Evolutionary conservation across 2,329 filamentous ascomycete genomes (phyloP), one percentile per base, ranked within the genome.

Genomic region (Sporothrix sp.): DNA sequence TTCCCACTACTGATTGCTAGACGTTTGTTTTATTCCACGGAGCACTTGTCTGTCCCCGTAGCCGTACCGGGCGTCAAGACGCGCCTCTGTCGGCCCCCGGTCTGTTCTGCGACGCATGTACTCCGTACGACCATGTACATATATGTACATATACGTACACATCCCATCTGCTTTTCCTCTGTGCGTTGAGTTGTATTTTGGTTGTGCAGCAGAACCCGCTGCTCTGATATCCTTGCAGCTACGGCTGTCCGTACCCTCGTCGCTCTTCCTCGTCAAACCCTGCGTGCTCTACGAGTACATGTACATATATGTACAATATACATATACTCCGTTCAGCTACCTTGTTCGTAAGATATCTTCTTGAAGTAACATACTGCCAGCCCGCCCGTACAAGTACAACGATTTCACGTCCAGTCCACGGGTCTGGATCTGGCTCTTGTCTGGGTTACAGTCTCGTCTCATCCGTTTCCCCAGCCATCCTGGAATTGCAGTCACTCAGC

Each of bases 381-480:
- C 14, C 32, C 28, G 36, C 27, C 27, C 28, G 44, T n/a, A n/a
- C n/a, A n/a, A 16, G 11, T 46, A 27, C 39, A 33, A 40, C 38
- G 39, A 27, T 43, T 53, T 21, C 38, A 35, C 38, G 27, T 27
- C 52, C 52, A 48, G 48, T 44, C 52, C 52, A 39, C 45, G 43
- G 52, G 52, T 35, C 37, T 53, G 51, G 51, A 42, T 37, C 43
- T 51, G 49, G 42, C 20, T 46, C 36, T 38, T n/a, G 37, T 25
- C 37, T 39, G 38, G 38, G 38, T 42, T 23, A 23, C 38, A 23
- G 23, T 14, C 42, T 28, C 30, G 13, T 18, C 18, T 33, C 30
- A 27, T 38, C 36, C 23, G 36, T 38, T 30, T 30, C 27, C 28
- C 28, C 40, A 44, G 40, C 40, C 38, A 43, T 33, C 21, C 38